Conservation (phyloP, 2,329 filamentous ascomycete genomes). For the Balansia obtecta region DNA sequence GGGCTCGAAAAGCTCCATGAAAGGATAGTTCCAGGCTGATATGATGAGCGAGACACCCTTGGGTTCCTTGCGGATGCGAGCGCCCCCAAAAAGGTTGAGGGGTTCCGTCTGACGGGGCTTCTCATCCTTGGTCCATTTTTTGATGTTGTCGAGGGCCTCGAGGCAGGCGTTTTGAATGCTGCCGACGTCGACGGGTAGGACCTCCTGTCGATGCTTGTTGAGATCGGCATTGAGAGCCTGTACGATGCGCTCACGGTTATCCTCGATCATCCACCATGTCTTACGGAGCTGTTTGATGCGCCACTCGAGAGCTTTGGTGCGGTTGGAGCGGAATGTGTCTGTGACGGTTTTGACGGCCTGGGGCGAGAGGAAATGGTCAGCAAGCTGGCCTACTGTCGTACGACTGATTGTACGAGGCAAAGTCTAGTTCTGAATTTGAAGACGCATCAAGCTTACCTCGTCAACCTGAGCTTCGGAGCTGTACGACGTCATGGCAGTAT, state of each 20-base stretch:
- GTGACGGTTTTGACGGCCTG: conserved; percentile 5
- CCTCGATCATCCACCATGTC: conserved; percentile 27
- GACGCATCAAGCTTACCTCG: not conserved
- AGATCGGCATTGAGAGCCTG: conserved; percentile 23
- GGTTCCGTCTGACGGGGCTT: conserved; percentile 15
- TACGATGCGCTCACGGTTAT: conserved; percentile 22
- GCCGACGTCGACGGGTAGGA: conserved; percentile 17
- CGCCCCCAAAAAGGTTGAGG: conserved; percentile 17
- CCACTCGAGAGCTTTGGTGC: conserved; percentile 25
- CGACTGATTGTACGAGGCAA: too few relatives aligned
- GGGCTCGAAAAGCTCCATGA: conserved; percentile 25
- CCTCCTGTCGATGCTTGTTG: conserved; percentile 21
- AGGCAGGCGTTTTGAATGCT: conserved; percentile 23
- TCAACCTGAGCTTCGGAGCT: conserved; percentile 7
- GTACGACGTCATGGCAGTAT: conserved; percentile 2
- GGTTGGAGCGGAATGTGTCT: conserved; percentile 7
- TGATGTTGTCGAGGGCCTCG: conserved; percentile 23
- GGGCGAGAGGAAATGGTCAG: not conserved
- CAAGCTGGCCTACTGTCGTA: not conserved
- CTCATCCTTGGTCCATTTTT: conserved; percentile 27
- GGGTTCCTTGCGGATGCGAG: conserved; percentile 28
- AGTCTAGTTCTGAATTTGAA: too few relatives aligned
- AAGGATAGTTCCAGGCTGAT: conserved; percentile 33
- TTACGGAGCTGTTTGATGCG: conserved; percentile 29
- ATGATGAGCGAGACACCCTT: conserved; percentile 31